Evolutionary conservation across 1,139 yeast genomes (phyloP).

Genomic region (Magnusiomyces magnusii): DNA sequence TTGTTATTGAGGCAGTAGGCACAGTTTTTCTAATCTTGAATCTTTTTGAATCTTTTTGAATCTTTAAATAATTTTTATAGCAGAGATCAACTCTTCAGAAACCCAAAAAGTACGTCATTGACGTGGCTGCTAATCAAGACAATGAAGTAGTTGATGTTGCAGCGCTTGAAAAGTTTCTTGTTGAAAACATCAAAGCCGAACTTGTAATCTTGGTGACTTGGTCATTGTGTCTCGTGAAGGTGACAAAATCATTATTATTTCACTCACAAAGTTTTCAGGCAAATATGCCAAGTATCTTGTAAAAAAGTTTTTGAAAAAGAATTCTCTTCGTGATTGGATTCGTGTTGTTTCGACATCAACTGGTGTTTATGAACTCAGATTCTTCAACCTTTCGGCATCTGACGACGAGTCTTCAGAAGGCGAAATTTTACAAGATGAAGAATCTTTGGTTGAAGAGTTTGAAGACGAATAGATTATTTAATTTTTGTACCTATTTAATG

Average conservation of each 20-base stretch:
- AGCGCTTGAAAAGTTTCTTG: slow-evolving; percentile 95
- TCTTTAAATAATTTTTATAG: slow-evolving; percentile 17
- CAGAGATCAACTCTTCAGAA: slow-evolving; percentile 35
- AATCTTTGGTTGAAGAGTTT: background rate
- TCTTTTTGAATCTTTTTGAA: too few relatives aligned
- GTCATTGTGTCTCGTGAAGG: slow-evolving; percentile 84
- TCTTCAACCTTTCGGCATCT: slow-evolving; percentile 98
- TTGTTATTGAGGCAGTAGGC: slow-evolving; percentile 38
- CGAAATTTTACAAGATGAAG: slow-evolving; percentile 13
- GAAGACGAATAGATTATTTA: too few relatives aligned
- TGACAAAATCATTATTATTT: slow-evolving; percentile 73
- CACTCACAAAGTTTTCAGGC: slow-evolving; percentile 97
- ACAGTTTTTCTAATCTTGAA: slow-evolving; percentile 31
- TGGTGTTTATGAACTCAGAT: slow-evolving; percentile 96
- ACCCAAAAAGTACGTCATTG: slow-evolving; percentile 81
- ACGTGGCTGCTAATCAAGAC: slow-evolving; percentile 96
- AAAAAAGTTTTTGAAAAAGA: slow-evolving; percentile 99
- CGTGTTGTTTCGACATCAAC: slow-evolving; percentile 96
- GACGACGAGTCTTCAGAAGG: slow-evolving; percentile 80
- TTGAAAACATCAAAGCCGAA: slow-evolving; percentile 97
- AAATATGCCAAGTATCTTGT: slow-evolving; percentile 99
- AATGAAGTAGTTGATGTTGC: slow-evolving; percentile 94
- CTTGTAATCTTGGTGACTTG: slow-evolving; percentile 96
- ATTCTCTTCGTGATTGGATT: slow-evolving; percentile 98
- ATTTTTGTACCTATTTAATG: too few relatives aligned